Evolutionary conservation across 2,329 filamentous ascomycete genomes (phyloP), one percentile per base, ranked within the genome.

Genomic region (Cladosporium sp.): DNA sequence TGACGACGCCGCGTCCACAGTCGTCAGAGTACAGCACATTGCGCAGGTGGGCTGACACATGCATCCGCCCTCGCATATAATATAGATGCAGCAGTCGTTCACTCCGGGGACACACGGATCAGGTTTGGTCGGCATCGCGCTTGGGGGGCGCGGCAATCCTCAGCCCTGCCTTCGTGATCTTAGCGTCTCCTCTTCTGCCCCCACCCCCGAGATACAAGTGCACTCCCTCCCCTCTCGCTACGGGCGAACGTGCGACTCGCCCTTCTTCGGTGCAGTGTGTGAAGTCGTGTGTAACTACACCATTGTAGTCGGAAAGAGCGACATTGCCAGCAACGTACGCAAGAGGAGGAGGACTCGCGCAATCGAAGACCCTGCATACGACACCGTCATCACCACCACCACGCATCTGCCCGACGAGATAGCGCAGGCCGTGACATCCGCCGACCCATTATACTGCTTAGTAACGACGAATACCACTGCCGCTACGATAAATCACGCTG

Each of bases 141-240:
- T 48, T 59, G 57, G 51, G 51, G 28, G 57, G 36, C 39, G 57
- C 57, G 57, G 57, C 57, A 59, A 32, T 54, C 51, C 51, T 39
- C 54, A 34, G 54, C 57, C 57, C 57, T 59, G 46, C 46, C 39
- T 57, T 57, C 14, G 32, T 32, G 54, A 57, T 32, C 59, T 43
- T 54, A 62, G 59, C 59, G 59, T 36, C 48, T 62, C 58, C 43
- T 53, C 43, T 53, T 48, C 23, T 48, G 30, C 48, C 59, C 48
- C 58, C 58, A 32, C 39, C 28, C 39, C 46, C 30, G 28, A 34
- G 48, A 28, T 62, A 62, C 59, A 62, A 51, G 58, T 26, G 10
- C 28, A 28, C 43, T 61, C 46, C 32, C 54, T 49, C 36, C 48
- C 48, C 48, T 28, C 46, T 54, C 48, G 18, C 57, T 46, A 30